Evolutionary conservation across 208 protist species (phyloP), one percentile per base, ranked within the genome.

Genomic region (Crithidia fasciculata): DNA sequence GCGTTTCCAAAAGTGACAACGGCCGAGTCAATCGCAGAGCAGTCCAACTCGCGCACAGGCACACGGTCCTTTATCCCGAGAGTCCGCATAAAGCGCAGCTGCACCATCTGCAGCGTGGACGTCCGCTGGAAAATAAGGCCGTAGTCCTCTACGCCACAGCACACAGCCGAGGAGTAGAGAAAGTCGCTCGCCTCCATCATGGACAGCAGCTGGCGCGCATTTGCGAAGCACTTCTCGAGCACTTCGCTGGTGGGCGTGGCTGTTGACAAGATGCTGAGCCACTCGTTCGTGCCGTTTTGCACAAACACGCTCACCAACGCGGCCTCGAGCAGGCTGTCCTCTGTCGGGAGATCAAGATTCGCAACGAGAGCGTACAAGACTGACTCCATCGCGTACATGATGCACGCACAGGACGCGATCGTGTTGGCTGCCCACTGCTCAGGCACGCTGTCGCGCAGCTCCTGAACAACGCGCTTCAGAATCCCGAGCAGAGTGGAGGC

Each of bases 321-420:
- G 13, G 87, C 86, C 69, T 96, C 89, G 16, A 96, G 70, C 50
- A 96, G 78, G 66, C 89, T 95, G 61, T 96, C 92, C 52, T 92
- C 85, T 8, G 83, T 89, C 8, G 86, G 86, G 8, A 83, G 69
- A 70, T 96, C 92, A 57, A 94, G 82, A 68, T 92, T 94, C 44
- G 92, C 92, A 15, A 86, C 90, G 39, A 96, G 73, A 6, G 92
- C 92, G 69, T 96, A 95, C 37, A 96, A 66, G 7, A 78, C 74
- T 4, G 89, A 91, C 78, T 96, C 89, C 88, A 96, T 93, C 15
- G 85, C 88, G 69, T 95, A 96, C 65, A 96, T 88, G 59, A 71
- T 82, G 66, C 83, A 92, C 40, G 81, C 81, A 59, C 86, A 89
- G 4, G 86, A 96, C 28, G 78, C 69, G 61, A 92, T 78, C 41